These are phyloP conservation scores for Geotrichum fermentans DNA, from an alignment of 1,139 yeast species.

Conservation along the genomic window DNA sequence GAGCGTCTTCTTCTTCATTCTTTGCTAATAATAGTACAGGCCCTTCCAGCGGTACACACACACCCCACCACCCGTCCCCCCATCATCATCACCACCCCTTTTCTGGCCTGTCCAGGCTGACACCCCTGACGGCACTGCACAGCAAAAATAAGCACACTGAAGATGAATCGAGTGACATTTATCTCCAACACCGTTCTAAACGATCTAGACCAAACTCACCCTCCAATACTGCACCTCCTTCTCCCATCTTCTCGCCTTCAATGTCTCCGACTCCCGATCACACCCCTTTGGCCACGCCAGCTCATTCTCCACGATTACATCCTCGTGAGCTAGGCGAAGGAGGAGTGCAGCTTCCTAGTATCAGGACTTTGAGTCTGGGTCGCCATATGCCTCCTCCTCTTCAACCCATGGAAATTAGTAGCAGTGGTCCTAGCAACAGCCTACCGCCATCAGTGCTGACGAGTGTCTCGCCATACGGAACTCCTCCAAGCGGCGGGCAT, in stretches of 20 bases:
- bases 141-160: conserved; percentile 26
- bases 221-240: conserved; percentile 59
- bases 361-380: conserved; percentile 37
- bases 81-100: conserved; percentile 38
- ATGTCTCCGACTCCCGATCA: conserved; percentile 49
- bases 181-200: conserved; percentile 48
- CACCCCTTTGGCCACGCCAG: conserved; percentile 57
- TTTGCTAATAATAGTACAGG: conserved; percentile 19
- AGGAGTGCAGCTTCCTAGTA: conserved; percentile 38
- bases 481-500: not conserved
- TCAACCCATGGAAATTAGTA: conserved; percentile 36
- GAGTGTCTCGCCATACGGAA: not conserved
- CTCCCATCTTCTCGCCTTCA: conserved; percentile 41
- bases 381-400: conserved; percentile 37
- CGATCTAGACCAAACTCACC: conserved; percentile 77
- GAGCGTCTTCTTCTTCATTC: conserved; percentile 20
- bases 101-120: conserved; percentile 52
- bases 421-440: not conserved
- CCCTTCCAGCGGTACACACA: conserved; percentile 19
- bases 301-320: conserved; percentile 49
- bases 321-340: conserved; percentile 36
- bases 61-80: conserved; percentile 21
- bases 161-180: conserved; percentile 41
- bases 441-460: conserved; percentile 2
- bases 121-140: conserved; percentile 44